Percentiles rank a stretch among this genome's conserved stretches.
Conservation (phyloP, 352 stramenopile species). For the Lagenidium giganteum region DNA sequence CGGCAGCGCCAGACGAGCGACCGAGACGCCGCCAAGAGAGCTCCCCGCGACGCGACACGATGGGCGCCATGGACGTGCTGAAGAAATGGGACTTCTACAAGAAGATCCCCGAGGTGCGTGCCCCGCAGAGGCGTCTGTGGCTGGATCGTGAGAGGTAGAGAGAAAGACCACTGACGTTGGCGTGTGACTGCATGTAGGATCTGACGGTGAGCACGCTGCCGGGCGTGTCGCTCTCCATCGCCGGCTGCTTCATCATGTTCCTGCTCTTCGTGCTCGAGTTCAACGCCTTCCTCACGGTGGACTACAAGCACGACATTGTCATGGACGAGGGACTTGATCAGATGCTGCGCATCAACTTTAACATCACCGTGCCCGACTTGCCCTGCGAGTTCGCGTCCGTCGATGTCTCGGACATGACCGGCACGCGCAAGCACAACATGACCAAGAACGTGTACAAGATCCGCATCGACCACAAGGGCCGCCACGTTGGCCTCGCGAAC, state of each 20-base stretch:
- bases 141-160: no score
- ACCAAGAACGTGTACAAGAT: slow-evolving; percentile 99
- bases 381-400: slow-evolving; percentile 96
- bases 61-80: slow-evolving; percentile 84
- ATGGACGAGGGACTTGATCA: slow-evolving; percentile 85
- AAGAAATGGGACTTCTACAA: slow-evolving; percentile 93
- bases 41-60: no score
- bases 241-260: slow-evolving; percentile 86
- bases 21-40: no score
- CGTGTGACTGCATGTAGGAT: no score
- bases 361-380: slow-evolving; percentile 97
- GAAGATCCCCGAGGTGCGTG: slow-evolving; percentile 83
- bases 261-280: slow-evolving; percentile 89
- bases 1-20: no score
- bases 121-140: no score
- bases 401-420: slow-evolving; percentile 96
- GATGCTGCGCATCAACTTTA: slow-evolving; percentile 97
- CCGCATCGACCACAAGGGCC: slow-evolving; percentile 79
- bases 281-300: slow-evolving; percentile 81
- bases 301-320: slow-evolving; percentile 87
- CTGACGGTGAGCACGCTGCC: slow-evolving; percentile 83
- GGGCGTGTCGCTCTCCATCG: slow-evolving; percentile 80
- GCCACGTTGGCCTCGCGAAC: slow-evolving; percentile 81
- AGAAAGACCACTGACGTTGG: no score
- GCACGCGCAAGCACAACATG: slow-evolving; percentile 97